A percentile compares a stretch with the other conserved stretches of the same genome.
phyloP scores from a whole-genome alignment of 1,284 basidiomycete genomes.

The Neolentinus lepideus region DNA sequence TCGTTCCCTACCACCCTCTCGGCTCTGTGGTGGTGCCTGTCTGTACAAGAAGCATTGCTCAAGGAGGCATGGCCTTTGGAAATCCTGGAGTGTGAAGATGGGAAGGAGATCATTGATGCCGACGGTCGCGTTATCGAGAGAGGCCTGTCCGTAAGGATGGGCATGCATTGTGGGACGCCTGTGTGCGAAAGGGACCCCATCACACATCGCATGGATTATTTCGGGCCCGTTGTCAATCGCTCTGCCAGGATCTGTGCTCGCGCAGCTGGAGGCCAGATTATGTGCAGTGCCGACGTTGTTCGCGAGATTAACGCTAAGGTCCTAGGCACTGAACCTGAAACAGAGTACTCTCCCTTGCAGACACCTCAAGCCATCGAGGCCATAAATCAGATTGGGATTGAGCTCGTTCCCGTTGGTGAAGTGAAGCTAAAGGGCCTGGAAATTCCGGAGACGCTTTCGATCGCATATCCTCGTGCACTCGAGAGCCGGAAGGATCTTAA shows the following conservation, averaged over 20 bases:
- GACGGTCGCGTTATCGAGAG: conserved; percentile 73
- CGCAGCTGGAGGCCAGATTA: conserved; percentile 92
- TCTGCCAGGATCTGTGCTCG: conserved; percentile 80
- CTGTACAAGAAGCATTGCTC: conserved; percentile 82
- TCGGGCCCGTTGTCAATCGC: conserved; percentile 91
- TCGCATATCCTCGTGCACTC: conserved; percentile 79
- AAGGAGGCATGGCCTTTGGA: conserved; percentile 92
- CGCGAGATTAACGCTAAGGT: conserved; percentile 72
- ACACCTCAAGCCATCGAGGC: conserved; percentile 57
- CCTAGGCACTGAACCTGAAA: conserved; percentile 45
- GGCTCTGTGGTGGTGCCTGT: conserved; percentile 89
- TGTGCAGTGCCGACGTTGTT: conserved; percentile 87
- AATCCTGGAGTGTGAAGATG: conserved; percentile 90
- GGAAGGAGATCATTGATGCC: conserved; percentile 73
- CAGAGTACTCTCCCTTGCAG: conserved; percentile 51
- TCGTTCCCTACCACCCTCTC: conserved; percentile 88
- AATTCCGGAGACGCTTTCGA: conserved; percentile 79
- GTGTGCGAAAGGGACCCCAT: conserved; percentile 93
- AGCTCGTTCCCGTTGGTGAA: conserved; percentile 79
- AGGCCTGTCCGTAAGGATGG: conserved; percentile 95
- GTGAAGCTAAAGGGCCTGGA: conserved; percentile 93
- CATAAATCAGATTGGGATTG: conserved; percentile 70
- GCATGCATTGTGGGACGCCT: conserved; percentile 90
- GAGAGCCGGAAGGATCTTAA: conserved; percentile 68
- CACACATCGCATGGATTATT: conserved; percentile 96